Evolutionary conservation across 148 eudicot genomes (phyloP).

Genomic region (Cornus florida): DNA sequence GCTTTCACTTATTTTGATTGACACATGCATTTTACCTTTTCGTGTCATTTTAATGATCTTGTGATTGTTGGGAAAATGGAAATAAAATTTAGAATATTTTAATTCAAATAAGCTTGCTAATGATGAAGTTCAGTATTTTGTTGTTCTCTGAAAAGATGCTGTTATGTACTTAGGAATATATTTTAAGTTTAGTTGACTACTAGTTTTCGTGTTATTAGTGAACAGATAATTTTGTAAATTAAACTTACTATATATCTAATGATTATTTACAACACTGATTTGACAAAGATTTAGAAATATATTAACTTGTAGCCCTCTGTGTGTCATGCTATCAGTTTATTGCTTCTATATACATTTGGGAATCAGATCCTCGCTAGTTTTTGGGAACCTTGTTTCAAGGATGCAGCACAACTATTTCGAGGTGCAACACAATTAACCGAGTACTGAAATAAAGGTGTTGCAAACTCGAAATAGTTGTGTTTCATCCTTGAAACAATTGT

Average conservation of each 20-base stretch:
- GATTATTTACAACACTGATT: neutral
- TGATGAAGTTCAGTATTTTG: neutral
- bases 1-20: neutral
- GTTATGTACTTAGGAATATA: neutral
- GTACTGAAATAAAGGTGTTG: too few relatives aligned
- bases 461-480: too few relatives aligned
- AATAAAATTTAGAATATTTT: neutral
- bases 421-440: too few relatives aligned
- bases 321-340: too few relatives aligned
- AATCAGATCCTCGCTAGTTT: too few relatives aligned
- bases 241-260: neutral
- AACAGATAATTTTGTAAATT: neutral
- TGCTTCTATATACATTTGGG: too few relatives aligned
- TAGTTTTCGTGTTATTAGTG: neutral
- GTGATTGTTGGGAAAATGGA: neutral
- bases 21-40: neutral
- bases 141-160: neutral
- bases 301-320: too few relatives aligned
- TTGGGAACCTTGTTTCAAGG: too few relatives aligned
- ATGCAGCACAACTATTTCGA: too few relatives aligned
- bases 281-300: too few relatives aligned
- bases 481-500: too few relatives aligned
- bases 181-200: neutral
- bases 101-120: constrained; percentile 1
- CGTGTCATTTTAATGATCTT: neutral